A percentile compares a stretch with the other conserved stretches of the same genome.
Conservation (phyloP, 495 filamentous ascomycete species). For the Glarea lozoyensis region DNA sequence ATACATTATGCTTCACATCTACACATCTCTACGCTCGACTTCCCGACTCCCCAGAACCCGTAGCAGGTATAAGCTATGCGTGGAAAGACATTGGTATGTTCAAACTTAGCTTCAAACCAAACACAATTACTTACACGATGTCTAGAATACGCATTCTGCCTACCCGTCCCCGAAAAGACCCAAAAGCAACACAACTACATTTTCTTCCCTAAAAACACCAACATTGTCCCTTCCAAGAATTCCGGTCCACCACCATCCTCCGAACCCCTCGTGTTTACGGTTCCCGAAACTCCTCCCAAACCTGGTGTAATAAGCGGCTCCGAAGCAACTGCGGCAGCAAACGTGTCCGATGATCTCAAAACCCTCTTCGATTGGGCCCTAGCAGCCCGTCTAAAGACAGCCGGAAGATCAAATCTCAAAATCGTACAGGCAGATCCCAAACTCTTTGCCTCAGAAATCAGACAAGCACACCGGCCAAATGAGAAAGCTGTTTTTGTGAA, state of each 20-base stretch:
- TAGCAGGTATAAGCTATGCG: slow-evolving; percentile 54
- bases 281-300: slow-evolving; percentile 65
- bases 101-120: too few relatives aligned
- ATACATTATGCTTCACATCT: slow-evolving; percentile 64
- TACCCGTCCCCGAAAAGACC: slow-evolving; percentile 87
- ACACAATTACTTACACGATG: too few relatives aligned
- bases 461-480: slow-evolving; percentile 77
- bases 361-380: slow-evolving; percentile 55
- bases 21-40: slow-evolving; percentile 60
- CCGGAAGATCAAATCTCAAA: slow-evolving; percentile 36
- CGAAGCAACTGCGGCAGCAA: slow-evolving; percentile 33
- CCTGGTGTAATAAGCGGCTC: slow-evolving; percentile 40
- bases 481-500: slow-evolving; percentile 92
- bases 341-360: slow-evolving; percentile 50
- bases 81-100: slow-evolving; percentile 68
- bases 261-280: slow-evolving; percentile 80
- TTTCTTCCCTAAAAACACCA: slow-evolving; percentile 65
- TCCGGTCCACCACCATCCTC: slow-evolving; percentile 23
- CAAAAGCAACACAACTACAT: slow-evolving; percentile 85
- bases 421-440: slow-evolving; percentile 62
- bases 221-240: slow-evolving; percentile 31
- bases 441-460: slow-evolving; percentile 67
- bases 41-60: slow-evolving; percentile 52
- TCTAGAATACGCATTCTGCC: slow-evolving; percentile 64
- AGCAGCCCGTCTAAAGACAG: slow-evolving; percentile 47